Base-by-base conservation (phyloP, 2,329 filamentous ascomycete genomes). In the Paracorniculantispora psalliotae region DNA sequence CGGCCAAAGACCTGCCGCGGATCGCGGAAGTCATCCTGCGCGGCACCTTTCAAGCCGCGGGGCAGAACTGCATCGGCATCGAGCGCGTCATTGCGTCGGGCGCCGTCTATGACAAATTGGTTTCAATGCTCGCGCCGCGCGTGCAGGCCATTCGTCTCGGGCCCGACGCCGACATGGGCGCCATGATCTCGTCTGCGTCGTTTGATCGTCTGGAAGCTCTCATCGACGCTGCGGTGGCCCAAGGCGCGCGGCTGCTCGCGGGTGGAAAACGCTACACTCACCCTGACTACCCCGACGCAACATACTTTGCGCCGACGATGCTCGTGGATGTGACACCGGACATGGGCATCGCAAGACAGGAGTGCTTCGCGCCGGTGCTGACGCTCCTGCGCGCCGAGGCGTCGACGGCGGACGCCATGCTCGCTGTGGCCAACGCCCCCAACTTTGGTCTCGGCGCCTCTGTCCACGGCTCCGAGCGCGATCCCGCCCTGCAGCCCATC, bases 11-110 rank as follows among this genome's bases (percentile, higher is more conserved):
- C 67, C 79, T 97, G 61, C 75, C 83, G 4, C 85, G 89, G 44
- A 87, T 97, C 52, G 83, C 84, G 41, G 90, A 92, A 62, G 89
- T 96, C 63, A 83, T 97, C 62, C 87, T 99, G 76, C 86, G 94
- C 56, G 94, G 93, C 55, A 91, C 91, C 10, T 99, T 97, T 75
- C 94, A 99, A 74, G 92, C 92, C 54, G 88, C 92, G 17, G 94
- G 94, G 1, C 94, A 99, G 73, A 99, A 99, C 76, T 99, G 94
- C 75, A 93, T 99, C 69, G 94, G 94, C 58, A 93, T 97, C 65
- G 94, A 99, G 77, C 89, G 94, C 59, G 87, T 97, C 68, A 87
- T 97, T 65, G 91, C 89, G 25, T 82, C 90, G 17, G 87, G 91
- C 1, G 78, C 77, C n/a, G 81, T 90, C 54, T 96, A 97, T 76